Percentiles rank a stretch among this genome's conserved stretches.
These are phyloP conservation scores for Heterobasidion parviporum DNA, from an alignment of 1,284 basidiomycete genomes.

Conservation along the genomic window DNA sequence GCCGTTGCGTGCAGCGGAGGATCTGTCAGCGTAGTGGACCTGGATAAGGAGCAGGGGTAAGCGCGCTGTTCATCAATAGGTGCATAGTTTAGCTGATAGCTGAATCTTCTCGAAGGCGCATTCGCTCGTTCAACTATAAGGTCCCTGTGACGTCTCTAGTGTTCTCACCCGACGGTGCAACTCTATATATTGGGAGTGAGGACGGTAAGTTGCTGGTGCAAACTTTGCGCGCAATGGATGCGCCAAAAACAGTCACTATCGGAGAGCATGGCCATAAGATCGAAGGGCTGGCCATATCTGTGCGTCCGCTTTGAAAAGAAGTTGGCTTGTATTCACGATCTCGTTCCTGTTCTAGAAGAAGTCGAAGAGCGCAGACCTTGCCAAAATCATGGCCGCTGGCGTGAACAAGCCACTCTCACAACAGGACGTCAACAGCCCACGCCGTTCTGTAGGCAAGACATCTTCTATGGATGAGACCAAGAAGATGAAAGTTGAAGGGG, in stretches of 20 bases:
- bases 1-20: constrained; percentile 49
- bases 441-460: constrained; percentile 1
- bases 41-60: constrained; percentile 68
- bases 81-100: background rate
- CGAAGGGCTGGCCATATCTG: constrained; percentile 49
- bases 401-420: constrained; percentile 15
- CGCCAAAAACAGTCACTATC: constrained; percentile 44
- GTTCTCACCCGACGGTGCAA: constrained; percentile 62
- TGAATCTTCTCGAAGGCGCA: background rate
- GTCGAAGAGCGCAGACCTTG: constrained; percentile 18
- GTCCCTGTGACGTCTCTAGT: constrained; percentile 43
- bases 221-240: constrained; percentile 56
- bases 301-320: constrained; percentile 15
- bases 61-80: constrained; percentile 15
- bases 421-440: constrained; percentile 10
- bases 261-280: constrained; percentile 39
- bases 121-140: constrained; percentile 23
- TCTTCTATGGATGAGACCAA: background rate
- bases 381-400: constrained; percentile 12
- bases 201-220: constrained; percentile 52
- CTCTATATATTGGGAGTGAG: constrained; percentile 55
- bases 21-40: constrained; percentile 47
- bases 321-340: background rate
- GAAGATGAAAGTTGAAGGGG: constrained; percentile 4
- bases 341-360: constrained; percentile 7